phyloP scores from a whole-genome alignment of 345 rosid genomes.

The Laguncularia racemosa region DNA sequence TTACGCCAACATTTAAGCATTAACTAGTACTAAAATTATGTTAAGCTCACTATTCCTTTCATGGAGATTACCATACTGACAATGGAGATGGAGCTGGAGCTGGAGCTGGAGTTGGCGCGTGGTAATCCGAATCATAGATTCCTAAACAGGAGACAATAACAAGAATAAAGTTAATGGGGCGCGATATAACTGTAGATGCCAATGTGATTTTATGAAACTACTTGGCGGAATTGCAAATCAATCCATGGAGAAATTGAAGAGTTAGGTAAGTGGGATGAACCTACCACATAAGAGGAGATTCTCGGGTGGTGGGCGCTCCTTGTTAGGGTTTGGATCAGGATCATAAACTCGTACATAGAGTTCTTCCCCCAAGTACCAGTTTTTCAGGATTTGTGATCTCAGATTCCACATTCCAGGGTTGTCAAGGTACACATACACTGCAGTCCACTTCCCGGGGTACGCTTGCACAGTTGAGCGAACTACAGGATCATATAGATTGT shows the following conservation, averaged over 20 bases:
- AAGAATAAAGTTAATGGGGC: too few relatives aligned
- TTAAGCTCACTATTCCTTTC: too few relatives aligned
- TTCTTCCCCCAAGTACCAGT: conserved; percentile 76
- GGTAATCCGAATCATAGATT: conserved; percentile 13
- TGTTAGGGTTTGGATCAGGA: conserved; percentile 50
- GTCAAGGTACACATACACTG: conserved; percentile 55
- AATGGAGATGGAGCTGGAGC: conserved; percentile 3
- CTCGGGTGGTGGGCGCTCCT: conserved; percentile 51
- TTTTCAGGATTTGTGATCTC: conserved; percentile 62
- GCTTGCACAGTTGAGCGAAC: conserved; percentile 63
- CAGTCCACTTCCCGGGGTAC: conserved; percentile 61
- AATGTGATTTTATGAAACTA: neutral
- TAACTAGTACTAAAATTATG: too few relatives aligned
- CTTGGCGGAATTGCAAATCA: neutral
- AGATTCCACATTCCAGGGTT: conserved; percentile 97
- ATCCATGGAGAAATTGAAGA: neutral
- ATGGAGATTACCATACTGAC: conserved; percentile 1
- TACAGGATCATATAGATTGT: conserved; percentile 55
- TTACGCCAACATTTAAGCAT: too few relatives aligned
- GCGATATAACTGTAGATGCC: too few relatives aligned
- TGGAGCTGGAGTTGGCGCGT: conserved; percentile 14
- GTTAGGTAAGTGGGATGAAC: neutral
- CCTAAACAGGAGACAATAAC: conserved; percentile 14
- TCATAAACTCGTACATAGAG: conserved; percentile 62
- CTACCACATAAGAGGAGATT: conserved; percentile 58